Conservation (phyloP, 176 grass and related monocot species). For the Triticum monococcum region DNA sequence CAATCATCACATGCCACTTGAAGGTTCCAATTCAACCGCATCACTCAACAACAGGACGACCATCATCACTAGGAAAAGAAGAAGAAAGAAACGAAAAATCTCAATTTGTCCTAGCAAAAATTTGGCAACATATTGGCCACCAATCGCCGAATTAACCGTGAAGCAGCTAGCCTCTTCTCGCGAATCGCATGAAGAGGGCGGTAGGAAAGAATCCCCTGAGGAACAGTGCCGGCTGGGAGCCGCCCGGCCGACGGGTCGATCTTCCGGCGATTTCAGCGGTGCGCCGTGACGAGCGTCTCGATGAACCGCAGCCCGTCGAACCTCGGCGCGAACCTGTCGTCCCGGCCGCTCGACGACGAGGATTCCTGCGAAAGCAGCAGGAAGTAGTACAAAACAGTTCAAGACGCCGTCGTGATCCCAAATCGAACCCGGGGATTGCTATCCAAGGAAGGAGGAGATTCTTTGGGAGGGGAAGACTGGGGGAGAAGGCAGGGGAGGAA, state of each 20-base stretch:
- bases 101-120: constrained; percentile 37
- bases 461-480: not conserved
- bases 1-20: not conserved
- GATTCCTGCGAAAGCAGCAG: not conserved
- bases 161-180: not conserved
- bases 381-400: not conserved
- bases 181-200: not conserved
- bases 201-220: not conserved
- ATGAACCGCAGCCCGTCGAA: constrained; percentile 59
- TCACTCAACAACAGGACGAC: not conserved
- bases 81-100: not conserved
- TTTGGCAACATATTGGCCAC: not conserved
- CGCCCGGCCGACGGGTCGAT: not conserved
- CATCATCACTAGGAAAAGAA: not conserved
- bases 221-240: not conserved
- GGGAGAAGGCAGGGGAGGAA: too few species aligned
- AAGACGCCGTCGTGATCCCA: not conserved
- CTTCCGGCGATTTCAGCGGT: constrained; percentile 24
- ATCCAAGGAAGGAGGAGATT: not conserved
- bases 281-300: constrained; percentile 56
- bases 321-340: constrained; percentile 41
- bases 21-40: not conserved
- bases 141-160: constrained; percentile 16
- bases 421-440: not conserved
- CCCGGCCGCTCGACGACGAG: not conserved